A percentile compares a stretch with the other conserved stretches of the same genome.
Conservation (phyloP, 1,284 basidiomycete species). For the Trichosporon asahii region DNA sequence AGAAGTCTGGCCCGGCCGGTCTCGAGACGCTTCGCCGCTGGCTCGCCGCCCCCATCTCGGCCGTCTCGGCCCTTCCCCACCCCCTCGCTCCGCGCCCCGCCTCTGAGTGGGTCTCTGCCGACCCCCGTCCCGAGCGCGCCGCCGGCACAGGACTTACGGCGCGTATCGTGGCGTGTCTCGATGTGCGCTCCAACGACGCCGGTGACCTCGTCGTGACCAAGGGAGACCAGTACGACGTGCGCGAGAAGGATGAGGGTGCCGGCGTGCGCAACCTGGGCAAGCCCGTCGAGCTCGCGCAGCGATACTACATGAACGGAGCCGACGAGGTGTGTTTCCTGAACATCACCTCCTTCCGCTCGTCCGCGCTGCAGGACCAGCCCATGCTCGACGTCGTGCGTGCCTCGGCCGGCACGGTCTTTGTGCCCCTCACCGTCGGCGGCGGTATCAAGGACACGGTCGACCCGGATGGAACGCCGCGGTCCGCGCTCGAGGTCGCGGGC, state of each 20-base stretch:
- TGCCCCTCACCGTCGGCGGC: conserved; percentile 97
- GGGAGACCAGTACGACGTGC: conserved; percentile 98
- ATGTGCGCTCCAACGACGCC: conserved; percentile 91
- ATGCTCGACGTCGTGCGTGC: conserved; percentile 94
- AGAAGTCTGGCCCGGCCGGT: conserved; percentile 93
- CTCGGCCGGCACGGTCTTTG: conserved; percentile 86
- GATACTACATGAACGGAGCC: conserved; percentile 85
- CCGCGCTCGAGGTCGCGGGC: conserved; percentile 90
- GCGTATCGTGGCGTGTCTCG: conserved; percentile 95
- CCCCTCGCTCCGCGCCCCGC: conserved; percentile 12
- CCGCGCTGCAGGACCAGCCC: conserved; percentile 91
- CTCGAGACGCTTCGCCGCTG: conserved; percentile 76
- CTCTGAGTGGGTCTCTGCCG: conserved; percentile 9
- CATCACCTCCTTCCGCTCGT: conserved; percentile 98
- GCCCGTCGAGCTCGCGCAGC: conserved; percentile 83
- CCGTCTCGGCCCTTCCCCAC: conserved; percentile 31
- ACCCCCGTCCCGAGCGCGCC: conserved; percentile 32
- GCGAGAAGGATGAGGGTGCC: conserved; percentile 65
- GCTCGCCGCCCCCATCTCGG: conserved; percentile 60
- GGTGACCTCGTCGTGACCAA: conserved; percentile 99
- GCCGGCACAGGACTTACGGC: conserved; percentile 71
- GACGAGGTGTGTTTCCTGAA: conserved; percentile 98
- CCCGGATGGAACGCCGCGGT: conserved; percentile 83
- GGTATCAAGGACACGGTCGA: conserved; percentile 96
- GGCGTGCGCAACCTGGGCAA: conserved; percentile 97